Evolutionary conservation across 2,329 filamentous ascomycete species (phyloP).

Genomic region (Stylonectria norvegica): DNA sequence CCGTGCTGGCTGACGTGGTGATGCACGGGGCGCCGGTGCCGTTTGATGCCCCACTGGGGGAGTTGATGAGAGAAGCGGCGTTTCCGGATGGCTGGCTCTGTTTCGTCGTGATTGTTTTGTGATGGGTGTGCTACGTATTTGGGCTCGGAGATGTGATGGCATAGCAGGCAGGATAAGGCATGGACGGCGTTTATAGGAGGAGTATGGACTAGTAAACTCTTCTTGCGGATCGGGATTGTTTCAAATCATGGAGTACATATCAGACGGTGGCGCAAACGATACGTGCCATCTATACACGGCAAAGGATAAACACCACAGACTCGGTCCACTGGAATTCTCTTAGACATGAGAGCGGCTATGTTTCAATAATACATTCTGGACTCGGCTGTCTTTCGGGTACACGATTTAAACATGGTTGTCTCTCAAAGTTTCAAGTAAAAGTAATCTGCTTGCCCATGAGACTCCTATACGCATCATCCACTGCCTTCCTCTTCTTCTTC

Average conservation of each 20-base stretch:
- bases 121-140: too few species aligned
- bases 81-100: constrained; percentile 94
- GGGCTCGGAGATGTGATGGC: constrained; percentile 2
- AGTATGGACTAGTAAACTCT: too few species aligned
- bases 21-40: constrained; percentile 84
- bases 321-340: too few species aligned
- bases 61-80: constrained; percentile 75
- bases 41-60: constrained; percentile 74
- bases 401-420: too few species aligned
- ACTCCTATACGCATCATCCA: constrained; percentile 77
- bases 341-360: too few species aligned
- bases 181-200: too few species aligned
- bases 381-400: too few species aligned
- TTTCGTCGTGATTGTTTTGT: constrained; percentile 72
- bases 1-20: constrained; percentile 78
- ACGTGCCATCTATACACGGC: too few species aligned
- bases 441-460: constrained; percentile 71
- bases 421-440: constrained; percentile 41
- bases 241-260: too few species aligned
- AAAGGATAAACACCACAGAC: too few species aligned
- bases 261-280: constrained; percentile 20
- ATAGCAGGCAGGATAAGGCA: constrained; percentile 11
- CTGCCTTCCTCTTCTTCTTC: constrained; percentile 66
- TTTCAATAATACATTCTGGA: too few species aligned
- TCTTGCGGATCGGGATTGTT: too few species aligned